Evolutionary conservation across 2,329 filamentous ascomycete species (phyloP).

Genomic region (Penicillium sp.): DNA sequence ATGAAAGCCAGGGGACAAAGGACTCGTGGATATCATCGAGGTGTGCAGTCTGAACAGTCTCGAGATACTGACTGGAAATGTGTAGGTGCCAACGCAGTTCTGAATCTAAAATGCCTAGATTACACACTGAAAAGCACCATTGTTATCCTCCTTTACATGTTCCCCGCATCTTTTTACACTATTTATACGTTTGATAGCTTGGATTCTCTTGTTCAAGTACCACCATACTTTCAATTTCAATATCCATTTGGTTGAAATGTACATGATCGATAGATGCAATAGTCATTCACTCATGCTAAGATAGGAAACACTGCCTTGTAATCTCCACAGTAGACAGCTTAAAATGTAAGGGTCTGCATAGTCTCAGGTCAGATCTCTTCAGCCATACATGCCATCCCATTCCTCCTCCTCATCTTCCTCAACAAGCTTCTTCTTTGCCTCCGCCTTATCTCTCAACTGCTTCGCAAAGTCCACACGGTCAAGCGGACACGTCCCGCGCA

Average conservation of each 20-base stretch:
- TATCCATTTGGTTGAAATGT: background rate
- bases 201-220: background rate
- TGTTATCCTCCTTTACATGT: background rate
- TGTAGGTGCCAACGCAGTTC: background rate
- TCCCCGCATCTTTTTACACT: background rate
- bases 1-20: background rate
- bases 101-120: background rate
- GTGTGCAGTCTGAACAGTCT: background rate
- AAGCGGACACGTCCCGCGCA: constrained; percentile 63
- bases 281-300: constrained; percentile 5
- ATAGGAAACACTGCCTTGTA: background rate
- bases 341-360: constrained; percentile 3
- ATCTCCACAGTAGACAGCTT: background rate
- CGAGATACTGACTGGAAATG: background rate
- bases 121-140: background rate
- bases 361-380: constrained; percentile 2
- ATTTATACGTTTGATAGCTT: background rate
- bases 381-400: constrained; percentile 51
- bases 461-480: constrained; percentile 60
- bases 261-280: background rate
- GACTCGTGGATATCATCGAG: background rate
- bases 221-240: background rate
- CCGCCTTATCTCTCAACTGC: constrained; percentile 52
- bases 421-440: constrained; percentile 45
- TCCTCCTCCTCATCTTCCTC: constrained; percentile 47